These are phyloP conservation scores for Sergeia podlipaevii DNA, from an alignment of 208 protist genomes.

Conservation along the genomic window DNA sequence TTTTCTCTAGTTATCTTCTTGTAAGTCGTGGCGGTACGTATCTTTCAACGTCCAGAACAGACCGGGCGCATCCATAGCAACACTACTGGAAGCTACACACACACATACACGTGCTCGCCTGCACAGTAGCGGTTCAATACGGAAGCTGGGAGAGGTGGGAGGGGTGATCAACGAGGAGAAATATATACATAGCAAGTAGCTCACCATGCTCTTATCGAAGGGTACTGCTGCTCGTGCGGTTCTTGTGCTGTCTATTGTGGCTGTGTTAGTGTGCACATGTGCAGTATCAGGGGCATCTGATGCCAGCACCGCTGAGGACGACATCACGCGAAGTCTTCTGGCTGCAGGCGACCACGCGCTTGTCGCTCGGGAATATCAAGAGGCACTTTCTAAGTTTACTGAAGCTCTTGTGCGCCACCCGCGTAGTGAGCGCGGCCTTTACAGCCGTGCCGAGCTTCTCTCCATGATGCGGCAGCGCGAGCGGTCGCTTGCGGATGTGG, in stretches of 20 bases:
- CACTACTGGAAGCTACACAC: not conserved
- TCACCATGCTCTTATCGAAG: too few relatives aligned
- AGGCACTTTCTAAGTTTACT: slow-evolving; percentile 86
- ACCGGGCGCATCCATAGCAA: not conserved
- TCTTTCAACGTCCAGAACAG: not conserved
- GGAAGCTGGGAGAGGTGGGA: too few relatives aligned
- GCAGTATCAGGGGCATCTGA: too few relatives aligned
- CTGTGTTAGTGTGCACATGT: not conserved
- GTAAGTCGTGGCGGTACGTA: not conserved
- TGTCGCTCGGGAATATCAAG: slow-evolving; percentile 60
- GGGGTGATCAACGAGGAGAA: too few relatives aligned
- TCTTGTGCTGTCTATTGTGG: not conserved
- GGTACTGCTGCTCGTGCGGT: too few relatives aligned
- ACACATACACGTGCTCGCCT: slow-evolving; percentile 4
- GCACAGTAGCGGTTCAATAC: too few relatives aligned
- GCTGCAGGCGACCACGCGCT: slow-evolving; percentile 65
- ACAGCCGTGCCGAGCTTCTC: slow-evolving; percentile 75
- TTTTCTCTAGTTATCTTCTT: too few relatives aligned
- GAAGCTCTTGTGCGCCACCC: slow-evolving; percentile 57
- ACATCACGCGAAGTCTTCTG: slow-evolving; percentile 39
- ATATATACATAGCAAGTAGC: too few relatives aligned
- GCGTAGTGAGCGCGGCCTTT: slow-evolving; percentile 54
- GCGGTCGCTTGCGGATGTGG: slow-evolving; percentile 49
- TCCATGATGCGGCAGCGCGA: slow-evolving; percentile 50
- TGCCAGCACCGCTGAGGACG: slow-evolving; percentile 25